These are phyloP conservation scores for Kentomonas sorsogonicus DNA, from an alignment of 208 protist genomes.

Conservation along the genomic window DNA sequence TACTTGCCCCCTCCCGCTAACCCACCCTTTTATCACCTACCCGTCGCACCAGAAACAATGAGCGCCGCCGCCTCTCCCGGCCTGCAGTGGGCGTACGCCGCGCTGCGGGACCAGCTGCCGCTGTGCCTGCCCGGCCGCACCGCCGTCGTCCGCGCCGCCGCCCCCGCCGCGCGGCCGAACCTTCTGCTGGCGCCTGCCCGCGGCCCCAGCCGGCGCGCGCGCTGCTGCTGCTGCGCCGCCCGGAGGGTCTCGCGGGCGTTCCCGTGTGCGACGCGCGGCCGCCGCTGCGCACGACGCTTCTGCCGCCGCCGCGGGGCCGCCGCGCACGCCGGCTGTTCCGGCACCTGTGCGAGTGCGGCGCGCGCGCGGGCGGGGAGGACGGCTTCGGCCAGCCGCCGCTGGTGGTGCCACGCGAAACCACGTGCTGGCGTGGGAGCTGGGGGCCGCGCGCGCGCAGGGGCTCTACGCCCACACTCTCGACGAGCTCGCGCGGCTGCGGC, in stretches of 20 bases:
- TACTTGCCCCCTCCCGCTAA: neutral
- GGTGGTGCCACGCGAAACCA: constrained; percentile 71
- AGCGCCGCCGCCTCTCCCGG: no score
- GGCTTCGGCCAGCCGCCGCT: constrained; percentile 22
- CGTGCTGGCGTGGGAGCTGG: constrained; percentile 54
- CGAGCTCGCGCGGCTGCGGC: constrained; percentile 38
- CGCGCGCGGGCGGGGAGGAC: neutral
- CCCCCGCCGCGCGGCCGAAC: constrained; percentile 5
- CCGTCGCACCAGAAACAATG: neutral
- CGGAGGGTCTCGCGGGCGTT: constrained; percentile 28
- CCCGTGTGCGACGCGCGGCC: constrained; percentile 15
- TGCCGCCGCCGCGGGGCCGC: no score
- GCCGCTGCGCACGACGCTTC: neutral
- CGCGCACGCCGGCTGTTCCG: constrained; percentile 16
- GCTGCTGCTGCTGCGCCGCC: constrained; percentile 28
- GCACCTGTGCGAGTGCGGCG: constrained; percentile 18
- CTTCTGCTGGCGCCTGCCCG: constrained; percentile 13
- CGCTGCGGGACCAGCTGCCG: neutral
- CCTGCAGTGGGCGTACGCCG: constrained; percentile 13
- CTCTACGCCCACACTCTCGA: constrained; percentile 65
- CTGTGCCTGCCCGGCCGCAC: neutral
- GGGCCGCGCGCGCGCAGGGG: constrained; percentile 21
- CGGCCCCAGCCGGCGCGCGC: constrained; percentile 6
- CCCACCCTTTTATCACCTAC: neutral
- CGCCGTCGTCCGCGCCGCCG: neutral